Conservation (phyloP, 2,329 filamentous ascomycete species). For the Pestalotiopsis sp. region DNA sequence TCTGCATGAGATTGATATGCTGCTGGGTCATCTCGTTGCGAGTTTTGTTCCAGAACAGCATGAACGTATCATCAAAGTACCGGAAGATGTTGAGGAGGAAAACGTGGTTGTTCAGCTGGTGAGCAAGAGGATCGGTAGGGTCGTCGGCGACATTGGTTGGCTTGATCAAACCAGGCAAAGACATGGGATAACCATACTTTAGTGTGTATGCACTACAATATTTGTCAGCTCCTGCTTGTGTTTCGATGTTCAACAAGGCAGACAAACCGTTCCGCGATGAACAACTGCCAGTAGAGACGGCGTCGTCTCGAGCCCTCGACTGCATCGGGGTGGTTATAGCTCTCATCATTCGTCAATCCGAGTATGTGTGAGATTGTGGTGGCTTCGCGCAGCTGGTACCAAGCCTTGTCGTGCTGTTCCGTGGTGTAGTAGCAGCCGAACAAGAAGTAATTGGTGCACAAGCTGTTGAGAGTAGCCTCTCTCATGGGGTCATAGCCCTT, state of each 20-base stretch:
- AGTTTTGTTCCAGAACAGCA: slow-evolving; percentile 69
- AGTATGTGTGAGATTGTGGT: slow-evolving; percentile 68
- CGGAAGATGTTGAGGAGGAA: slow-evolving; percentile 65
- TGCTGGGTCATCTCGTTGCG: slow-evolving; percentile 57
- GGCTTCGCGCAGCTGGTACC: slow-evolving; percentile 79
- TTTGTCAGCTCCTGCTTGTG: neutral
- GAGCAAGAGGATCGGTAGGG: slow-evolving; percentile 54
- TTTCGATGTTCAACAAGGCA: neutral
- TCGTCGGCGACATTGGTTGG: slow-evolving; percentile 66
- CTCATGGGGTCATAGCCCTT: slow-evolving; percentile 65
- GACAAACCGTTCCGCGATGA: slow-evolving; percentile 68
- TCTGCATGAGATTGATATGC: slow-evolving; percentile 61
- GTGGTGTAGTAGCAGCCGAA: slow-evolving; percentile 73
- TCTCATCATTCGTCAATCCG: slow-evolving; percentile 64
- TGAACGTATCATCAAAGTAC: slow-evolving; percentile 67
- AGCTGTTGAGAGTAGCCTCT: slow-evolving; percentile 55
- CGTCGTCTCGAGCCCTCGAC: slow-evolving; percentile 65
- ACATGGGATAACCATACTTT: slow-evolving; percentile 69
- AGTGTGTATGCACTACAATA: slow-evolving; percentile 67
- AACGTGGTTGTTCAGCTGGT: slow-evolving; percentile 59
- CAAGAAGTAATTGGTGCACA: slow-evolving; percentile 79
- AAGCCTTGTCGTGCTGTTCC: slow-evolving; percentile 75
- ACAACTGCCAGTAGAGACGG: slow-evolving; percentile 74
- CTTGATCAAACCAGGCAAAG: slow-evolving; percentile 69
- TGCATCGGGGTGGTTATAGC: slow-evolving; percentile 60